Percentiles rank a stretch among this genome's conserved stretches.
phyloP scores from a whole-genome alignment of 441 rosid species.

The Aquilaria agallochum region DNA sequence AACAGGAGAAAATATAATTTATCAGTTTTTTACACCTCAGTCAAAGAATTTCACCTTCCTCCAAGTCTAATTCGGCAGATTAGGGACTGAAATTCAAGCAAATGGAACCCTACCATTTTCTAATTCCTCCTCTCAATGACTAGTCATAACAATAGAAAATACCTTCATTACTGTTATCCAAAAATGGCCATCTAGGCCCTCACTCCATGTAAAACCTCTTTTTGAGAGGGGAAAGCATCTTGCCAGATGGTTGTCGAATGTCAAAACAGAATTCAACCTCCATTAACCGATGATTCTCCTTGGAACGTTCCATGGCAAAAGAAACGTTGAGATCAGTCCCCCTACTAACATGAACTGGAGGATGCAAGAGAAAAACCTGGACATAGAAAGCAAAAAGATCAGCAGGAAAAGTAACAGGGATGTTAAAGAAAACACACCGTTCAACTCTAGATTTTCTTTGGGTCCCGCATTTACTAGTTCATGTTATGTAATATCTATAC shows the following conservation, averaged over 20 bases:
- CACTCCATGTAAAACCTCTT: constrained; percentile 76
- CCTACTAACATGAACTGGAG: constrained; percentile 43
- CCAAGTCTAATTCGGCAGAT: neutral
- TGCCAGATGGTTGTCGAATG: constrained; percentile 50
- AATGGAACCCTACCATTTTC: neutral
- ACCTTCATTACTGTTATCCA: constrained; percentile 18
- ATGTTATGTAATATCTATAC: too few relatives aligned
- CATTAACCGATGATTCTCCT: constrained; percentile 88
- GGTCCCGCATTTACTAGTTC: too few relatives aligned
- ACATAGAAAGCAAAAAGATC: constrained; percentile 9
- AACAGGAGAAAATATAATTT: constrained; percentile 7
- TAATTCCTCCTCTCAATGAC: constrained; percentile 6
- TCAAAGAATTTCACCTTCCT: too few relatives aligned
- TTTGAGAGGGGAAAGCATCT: constrained; percentile 37
- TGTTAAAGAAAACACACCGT: too few relatives aligned
- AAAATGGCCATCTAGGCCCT: constrained; percentile 23
- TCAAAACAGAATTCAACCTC: constrained; percentile 72
- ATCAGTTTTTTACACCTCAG: neutral
- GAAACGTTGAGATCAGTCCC: constrained; percentile 60
- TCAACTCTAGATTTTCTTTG: too few relatives aligned
- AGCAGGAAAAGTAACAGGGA: neutral
- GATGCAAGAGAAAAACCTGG: constrained; percentile 78
- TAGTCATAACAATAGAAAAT: neutral
- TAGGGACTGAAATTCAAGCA: neutral
- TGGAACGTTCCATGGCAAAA: constrained; percentile 77